phyloP scores from a whole-genome alignment of 805 yeast genomes.

The Myxozyma melibiosi region DNA sequence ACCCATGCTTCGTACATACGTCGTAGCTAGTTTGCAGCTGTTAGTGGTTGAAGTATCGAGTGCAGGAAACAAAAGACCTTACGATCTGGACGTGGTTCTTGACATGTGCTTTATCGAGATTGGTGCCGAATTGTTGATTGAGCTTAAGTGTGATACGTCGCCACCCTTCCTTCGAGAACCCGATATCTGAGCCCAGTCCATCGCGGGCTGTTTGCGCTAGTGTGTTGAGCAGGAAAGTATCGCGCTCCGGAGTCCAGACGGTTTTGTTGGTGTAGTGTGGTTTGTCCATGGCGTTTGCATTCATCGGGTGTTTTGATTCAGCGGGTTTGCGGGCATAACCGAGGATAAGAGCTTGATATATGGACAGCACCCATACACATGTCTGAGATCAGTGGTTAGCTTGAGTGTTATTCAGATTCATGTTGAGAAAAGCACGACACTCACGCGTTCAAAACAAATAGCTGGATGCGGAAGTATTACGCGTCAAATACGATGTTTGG shows the following conservation, averaged over 20 bases:
- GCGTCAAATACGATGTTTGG: too few species aligned
- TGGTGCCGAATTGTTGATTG: conserved; percentile 15
- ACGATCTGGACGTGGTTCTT: conserved; percentile 29
- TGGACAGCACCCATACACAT: too few species aligned
- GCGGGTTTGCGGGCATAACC: too few species aligned
- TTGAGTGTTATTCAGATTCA: too few species aligned
- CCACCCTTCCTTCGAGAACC: conserved; percentile 30
- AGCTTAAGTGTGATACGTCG: conserved; percentile 18
- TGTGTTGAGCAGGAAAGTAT: conserved; percentile 15
- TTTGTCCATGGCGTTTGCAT: not conserved
- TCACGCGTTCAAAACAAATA: too few species aligned
- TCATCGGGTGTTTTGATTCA: too few species aligned
- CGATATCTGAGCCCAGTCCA: conserved; percentile 16
- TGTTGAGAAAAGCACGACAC: too few species aligned
- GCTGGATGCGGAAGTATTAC: too few species aligned
- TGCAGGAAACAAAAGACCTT: not conserved
- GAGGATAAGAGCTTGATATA: too few species aligned
- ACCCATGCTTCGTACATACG: conserved; percentile 27
- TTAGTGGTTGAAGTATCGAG: not conserved
- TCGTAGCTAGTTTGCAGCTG: conserved; percentile 6
- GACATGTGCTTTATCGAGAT: conserved; percentile 24
- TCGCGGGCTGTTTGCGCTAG: conserved; percentile 1
- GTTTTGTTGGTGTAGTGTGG: conserved; percentile 29
- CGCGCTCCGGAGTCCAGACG: conserved; percentile 24
- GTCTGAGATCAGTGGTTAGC: too few species aligned